Evolutionary conservation across 2,329 filamentous ascomycete genomes (phyloP).

Genomic region (Colletotrichum tabaci): DNA sequence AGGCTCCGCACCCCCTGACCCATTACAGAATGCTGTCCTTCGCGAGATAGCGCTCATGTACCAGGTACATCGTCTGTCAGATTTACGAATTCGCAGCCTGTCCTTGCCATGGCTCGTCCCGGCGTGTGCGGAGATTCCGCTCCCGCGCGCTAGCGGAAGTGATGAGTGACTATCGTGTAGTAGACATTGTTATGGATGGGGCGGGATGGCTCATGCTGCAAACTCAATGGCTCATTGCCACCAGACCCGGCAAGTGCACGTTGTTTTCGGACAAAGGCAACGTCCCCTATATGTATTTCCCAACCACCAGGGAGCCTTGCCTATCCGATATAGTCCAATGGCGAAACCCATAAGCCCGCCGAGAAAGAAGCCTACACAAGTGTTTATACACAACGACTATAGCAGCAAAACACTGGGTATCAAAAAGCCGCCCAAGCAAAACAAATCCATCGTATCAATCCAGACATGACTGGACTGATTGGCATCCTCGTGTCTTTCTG

Average conservation of each 20-base stretch:
- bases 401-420: slow-evolving; percentile 23
- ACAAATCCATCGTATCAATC: slow-evolving; percentile 6
- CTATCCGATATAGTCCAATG: neutral
- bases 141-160: slow-evolving; percentile 26
- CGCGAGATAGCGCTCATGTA: slow-evolving; percentile 32
- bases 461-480: neutral
- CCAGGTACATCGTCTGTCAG: slow-evolving; percentile 22
- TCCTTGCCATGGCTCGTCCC: slow-evolving; percentile 27
- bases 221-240: neutral
- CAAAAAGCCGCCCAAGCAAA: slow-evolving; percentile 23
- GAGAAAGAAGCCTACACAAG: neutral
- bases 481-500: neutral
- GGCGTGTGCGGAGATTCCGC: slow-evolving; percentile 20
- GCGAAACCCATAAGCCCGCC: neutral
- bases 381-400: slow-evolving; percentile 1
- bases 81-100: neutral
- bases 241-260: neutral
- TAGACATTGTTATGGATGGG: neutral
- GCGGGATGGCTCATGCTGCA: slow-evolving; percentile 1
- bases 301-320: neutral
- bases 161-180: neutral
- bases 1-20: slow-evolving; percentile 6
- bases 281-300: neutral
- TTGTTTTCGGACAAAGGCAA: neutral
- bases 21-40: slow-evolving; percentile 21